phyloP scores from a whole-genome alignment of 139 green algal species.

The Tetradesmus obliquus region DNA sequence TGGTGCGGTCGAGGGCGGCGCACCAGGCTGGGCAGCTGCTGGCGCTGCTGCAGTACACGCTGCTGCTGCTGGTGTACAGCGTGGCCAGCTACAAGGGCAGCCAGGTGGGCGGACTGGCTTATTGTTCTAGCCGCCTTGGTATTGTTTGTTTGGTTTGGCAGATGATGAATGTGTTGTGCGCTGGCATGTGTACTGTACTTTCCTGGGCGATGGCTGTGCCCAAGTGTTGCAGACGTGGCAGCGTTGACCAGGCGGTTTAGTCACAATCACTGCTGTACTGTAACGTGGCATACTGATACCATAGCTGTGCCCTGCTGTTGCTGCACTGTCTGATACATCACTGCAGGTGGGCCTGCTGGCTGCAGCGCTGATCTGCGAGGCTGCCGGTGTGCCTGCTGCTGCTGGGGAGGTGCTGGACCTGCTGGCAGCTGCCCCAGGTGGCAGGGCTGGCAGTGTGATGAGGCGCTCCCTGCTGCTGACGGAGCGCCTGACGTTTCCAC shows the following conservation, averaged over 20 bases:
- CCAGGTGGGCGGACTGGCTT: conserved; percentile 1
- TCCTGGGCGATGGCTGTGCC: no score
- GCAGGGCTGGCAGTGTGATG: background rate
- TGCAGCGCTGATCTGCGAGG: conserved; percentile 14
- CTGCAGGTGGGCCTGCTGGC: conserved; percentile 7
- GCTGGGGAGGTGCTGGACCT: conserved; percentile 6
- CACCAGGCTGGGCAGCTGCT: background rate
- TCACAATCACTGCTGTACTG: no score
- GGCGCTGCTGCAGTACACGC: conserved; percentile 74
- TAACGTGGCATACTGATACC: no score
- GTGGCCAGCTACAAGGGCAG: conserved; percentile 71
- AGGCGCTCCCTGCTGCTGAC: conserved; percentile 2
- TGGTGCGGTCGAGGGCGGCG: conserved; percentile 61
- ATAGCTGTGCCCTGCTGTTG: no score
- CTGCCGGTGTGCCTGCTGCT: conserved; percentile 7
- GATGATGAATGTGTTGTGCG: no score
- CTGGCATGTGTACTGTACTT: no score
- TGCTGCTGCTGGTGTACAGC: conserved; percentile 77
- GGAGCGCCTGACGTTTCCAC: conserved; percentile 13
- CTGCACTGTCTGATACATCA: no score
- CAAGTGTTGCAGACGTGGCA: no score
- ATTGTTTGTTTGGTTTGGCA: no score
- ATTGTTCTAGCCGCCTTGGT: no score
- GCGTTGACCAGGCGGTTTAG: no score
- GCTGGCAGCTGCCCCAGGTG: background rate